Base-by-base conservation (phyloP, 2,329 filamentous ascomycete species). In the Pseudogymnoascus destructans region DNA sequence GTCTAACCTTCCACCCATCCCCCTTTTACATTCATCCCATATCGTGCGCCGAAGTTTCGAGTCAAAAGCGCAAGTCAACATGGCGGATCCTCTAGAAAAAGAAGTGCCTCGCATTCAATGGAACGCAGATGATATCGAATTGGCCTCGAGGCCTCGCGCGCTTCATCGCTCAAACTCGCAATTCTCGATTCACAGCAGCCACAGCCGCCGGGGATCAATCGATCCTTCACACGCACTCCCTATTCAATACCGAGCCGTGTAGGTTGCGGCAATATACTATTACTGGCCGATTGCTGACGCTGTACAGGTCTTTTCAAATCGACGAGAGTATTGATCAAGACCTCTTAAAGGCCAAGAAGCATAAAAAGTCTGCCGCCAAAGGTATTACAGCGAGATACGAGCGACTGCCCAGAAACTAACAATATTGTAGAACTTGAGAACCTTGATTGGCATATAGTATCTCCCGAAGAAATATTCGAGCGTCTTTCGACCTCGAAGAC, bases 401-500 rank as follows among this genome's bases (percentile, higher is more conserved):
- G 49, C 23, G 58, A 35, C 38, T 10, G 15, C 30, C 17, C 6
- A 25, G 36, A 32, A 58, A 17, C 62, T 68, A 38, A 70, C 57
- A 54, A 46, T 13, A 19, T 32, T 36, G 33, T 57, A 82, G 80
- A 84, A 62, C 76, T 85, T 58, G 79, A 77, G 56, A 75, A 77
- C 59, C 74, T 88, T 55, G 81, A 87, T 65, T 87, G 85, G 82
- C 86, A 89, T 68, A 80, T 73, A 0, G 71, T 86, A 9, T 69
- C 79, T 0, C 66, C 75, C 10, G 73, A 79, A 5, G 80, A 86
- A 59, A 72, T 87, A n/a, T 75, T 78, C 59, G 74, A 75, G 25
- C 78, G 82, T 23, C 76, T 87, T 32, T 75, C 76, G 1, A 80
- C 78, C 5, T 82, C 82, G 11, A 67, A 74, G 11, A 70, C 69